Conservation (phyloP, 345 rosid genomes). For the Nephelium lappaceum region DNA sequence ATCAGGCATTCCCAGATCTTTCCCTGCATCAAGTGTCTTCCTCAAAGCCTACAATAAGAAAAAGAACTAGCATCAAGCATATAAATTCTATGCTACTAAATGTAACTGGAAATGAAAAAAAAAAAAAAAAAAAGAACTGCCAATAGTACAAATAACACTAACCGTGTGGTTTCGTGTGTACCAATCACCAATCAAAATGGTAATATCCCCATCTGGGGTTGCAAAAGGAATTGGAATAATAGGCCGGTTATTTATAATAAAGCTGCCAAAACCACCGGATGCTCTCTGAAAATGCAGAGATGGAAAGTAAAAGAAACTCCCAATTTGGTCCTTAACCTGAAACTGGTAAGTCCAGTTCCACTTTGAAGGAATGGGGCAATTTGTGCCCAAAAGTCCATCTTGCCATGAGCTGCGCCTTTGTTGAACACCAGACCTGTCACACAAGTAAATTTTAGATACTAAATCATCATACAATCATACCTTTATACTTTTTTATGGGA, state of each 20-base stretch:
- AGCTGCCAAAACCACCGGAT: constrained; percentile 88
- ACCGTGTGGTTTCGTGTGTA: constrained; percentile 93
- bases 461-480: background rate
- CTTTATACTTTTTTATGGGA: background rate
- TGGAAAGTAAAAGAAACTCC: constrained; percentile 99
- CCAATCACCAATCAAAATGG: constrained; percentile 91
- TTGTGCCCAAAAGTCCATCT: constrained; percentile 94
- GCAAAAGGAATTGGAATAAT: constrained; percentile 85
- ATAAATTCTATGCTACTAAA: background rate
- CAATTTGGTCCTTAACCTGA: constrained; percentile 97
- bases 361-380: constrained; percentile 97
- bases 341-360: constrained; percentile 99
- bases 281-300: constrained; percentile 96
- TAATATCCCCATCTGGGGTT: constrained; percentile 80
- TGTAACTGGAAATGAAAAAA: background rate
- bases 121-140: background rate
- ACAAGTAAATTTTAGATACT: constrained; percentile 12
- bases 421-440: constrained; percentile 80
- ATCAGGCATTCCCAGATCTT: constrained; percentile 92
- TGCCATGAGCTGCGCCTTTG: constrained; percentile 99
- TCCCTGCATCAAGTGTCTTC: constrained; percentile 85
- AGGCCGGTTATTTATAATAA: constrained; percentile 72
- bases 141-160: constrained; percentile 30
- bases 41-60: constrained; percentile 74
- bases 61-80: constrained; percentile 6